These are phyloP conservation scores for Aspergillus sclerotialis DNA, from an alignment of 2,329 filamentous ascomycete genomes.

Conservation along the genomic window DNA sequence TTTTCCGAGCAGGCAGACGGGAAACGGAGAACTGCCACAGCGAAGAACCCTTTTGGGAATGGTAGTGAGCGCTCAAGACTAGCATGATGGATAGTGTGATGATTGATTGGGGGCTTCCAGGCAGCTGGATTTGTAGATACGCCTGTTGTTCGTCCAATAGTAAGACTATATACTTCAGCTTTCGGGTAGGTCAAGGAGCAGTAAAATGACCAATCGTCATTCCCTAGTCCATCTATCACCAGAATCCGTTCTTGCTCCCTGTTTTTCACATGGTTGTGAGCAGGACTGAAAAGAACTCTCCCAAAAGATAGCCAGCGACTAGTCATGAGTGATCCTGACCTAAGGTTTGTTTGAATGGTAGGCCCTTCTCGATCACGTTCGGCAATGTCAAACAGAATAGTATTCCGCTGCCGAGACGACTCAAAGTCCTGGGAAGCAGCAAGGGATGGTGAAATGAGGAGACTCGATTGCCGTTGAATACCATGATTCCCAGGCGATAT, in stretches of 20 bases:
- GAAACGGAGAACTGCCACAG: conserved; percentile 40
- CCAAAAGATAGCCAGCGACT: conserved; percentile 46
- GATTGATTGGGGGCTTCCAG: conserved; percentile 37
- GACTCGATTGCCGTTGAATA: conserved; percentile 18
- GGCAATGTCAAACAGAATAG: conserved; percentile 31
- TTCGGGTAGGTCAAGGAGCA: conserved; percentile 43
- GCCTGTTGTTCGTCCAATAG: conserved; percentile 25
- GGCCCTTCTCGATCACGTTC: conserved; percentile 36
- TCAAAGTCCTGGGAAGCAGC: conserved; percentile 18
- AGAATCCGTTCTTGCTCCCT: conserved; percentile 38
- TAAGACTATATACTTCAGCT: conserved; percentile 40
- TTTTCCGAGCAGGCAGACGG: conserved; percentile 38
- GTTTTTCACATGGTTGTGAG: conserved; percentile 38
- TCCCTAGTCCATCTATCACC: conserved; percentile 45
- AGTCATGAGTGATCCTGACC: conserved; percentile 45
- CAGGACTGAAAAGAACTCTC: conserved; percentile 44
- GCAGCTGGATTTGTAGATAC: conserved; percentile 31
- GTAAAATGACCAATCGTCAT: conserved; percentile 48
- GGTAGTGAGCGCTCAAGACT: conserved; percentile 37
- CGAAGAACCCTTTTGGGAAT: conserved; percentile 42
- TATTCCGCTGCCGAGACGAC: conserved; percentile 25
- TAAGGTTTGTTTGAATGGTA: conserved; percentile 39
- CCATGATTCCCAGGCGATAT: conserved; percentile 13
- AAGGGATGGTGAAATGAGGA: conserved; percentile 19
- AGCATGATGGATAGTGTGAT: conserved; percentile 36